Conservation (phyloP, 345 rosid species). For the Bruguiera gymnorhiza region DNA sequence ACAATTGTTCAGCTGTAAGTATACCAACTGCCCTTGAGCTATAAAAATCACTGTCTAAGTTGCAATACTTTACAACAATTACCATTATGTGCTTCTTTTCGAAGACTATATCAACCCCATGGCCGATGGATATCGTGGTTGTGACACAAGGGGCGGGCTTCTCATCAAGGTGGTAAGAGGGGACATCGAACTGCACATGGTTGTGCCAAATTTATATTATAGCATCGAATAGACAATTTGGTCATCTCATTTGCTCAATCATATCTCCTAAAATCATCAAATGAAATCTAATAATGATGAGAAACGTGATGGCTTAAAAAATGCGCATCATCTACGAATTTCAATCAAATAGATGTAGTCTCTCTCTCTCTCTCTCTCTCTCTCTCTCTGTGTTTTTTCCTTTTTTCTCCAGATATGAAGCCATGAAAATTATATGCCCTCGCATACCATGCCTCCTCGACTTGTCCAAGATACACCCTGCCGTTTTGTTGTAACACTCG, state of each 20-base stretch:
- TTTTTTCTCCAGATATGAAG: too few species aligned
- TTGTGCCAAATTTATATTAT: not conserved
- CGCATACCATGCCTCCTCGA: conserved; percentile 73
- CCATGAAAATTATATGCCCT: conserved; percentile 10
- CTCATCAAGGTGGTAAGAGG: conserved; percentile 60
- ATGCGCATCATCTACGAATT: not conserved
- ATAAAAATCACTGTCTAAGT: conserved; percentile 25
- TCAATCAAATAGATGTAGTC: not conserved
- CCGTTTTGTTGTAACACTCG: conserved; percentile 50
- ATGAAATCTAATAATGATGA: not conserved
- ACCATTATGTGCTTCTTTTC: conserved; percentile 65
- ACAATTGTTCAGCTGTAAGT: conserved; percentile 55
- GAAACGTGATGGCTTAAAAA: too few species aligned
- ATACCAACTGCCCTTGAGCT: conserved; percentile 56
- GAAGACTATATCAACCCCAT: conserved; percentile 53
- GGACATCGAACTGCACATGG: conserved; percentile 53
- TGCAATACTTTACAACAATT: conserved; percentile 39
- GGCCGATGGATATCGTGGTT: conserved; percentile 49
- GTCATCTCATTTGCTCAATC: not conserved
- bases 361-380: not conserved
- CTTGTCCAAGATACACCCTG: conserved; percentile 69
- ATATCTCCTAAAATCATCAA: not conserved
- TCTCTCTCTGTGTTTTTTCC: not conserved
- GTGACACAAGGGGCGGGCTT: conserved; percentile 64
- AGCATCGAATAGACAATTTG: not conserved